Evolutionary conservation across 495 filamentous ascomycete species (phyloP).

Genomic region (Saxophila tyrrhenica): DNA sequence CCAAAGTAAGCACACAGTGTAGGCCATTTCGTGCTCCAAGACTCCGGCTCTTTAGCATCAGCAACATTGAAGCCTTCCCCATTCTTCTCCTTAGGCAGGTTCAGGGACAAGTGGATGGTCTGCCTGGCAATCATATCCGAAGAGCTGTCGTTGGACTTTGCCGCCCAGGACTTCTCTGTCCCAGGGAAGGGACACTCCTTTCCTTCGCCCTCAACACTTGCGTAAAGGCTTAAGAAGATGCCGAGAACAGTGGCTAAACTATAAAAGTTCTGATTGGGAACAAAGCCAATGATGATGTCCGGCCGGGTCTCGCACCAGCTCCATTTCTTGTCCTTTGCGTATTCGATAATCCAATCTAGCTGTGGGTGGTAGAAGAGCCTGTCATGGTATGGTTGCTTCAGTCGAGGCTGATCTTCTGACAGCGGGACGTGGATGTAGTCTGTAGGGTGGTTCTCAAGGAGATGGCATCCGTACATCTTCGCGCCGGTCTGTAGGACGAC

Average conservation of each 20-base stretch:
- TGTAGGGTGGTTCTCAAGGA: conserved; percentile 25
- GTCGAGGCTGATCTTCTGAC: conserved; percentile 20
- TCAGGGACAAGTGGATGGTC: conserved; percentile 22
- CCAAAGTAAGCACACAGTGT: conserved; percentile 24
- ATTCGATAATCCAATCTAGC: conserved; percentile 23
- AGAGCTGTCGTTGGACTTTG: conserved; percentile 22
- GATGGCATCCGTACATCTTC: conserved; percentile 29
- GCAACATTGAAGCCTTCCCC: conserved; percentile 28
- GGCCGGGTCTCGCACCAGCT: conserved; percentile 26
- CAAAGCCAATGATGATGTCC: conserved; percentile 30
- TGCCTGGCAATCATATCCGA: conserved; percentile 28
- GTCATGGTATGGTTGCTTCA: conserved; percentile 23
- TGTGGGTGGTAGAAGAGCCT: conserved; percentile 29
- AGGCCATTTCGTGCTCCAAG: conserved; percentile 26
- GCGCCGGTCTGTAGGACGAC: conserved; percentile 28
- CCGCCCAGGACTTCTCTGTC: conserved; percentile 22
- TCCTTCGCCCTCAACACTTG: conserved; percentile 21
- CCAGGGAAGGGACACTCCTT: conserved; percentile 25
- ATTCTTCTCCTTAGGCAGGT: conserved; percentile 7
- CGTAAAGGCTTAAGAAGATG: conserved; percentile 23
- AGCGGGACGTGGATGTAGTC: conserved; percentile 29
- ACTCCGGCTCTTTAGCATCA: conserved; percentile 20
- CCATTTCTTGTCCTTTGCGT: conserved; percentile 24
- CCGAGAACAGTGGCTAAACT: conserved; percentile 22
- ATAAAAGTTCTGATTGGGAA: conserved; percentile 28